A percentile compares a stretch with the other conserved stretches of the same genome.
These are phyloP conservation scores for Starmerella etchellsii DNA, from an alignment of 805 yeast species.

Conservation along the genomic window DNA sequence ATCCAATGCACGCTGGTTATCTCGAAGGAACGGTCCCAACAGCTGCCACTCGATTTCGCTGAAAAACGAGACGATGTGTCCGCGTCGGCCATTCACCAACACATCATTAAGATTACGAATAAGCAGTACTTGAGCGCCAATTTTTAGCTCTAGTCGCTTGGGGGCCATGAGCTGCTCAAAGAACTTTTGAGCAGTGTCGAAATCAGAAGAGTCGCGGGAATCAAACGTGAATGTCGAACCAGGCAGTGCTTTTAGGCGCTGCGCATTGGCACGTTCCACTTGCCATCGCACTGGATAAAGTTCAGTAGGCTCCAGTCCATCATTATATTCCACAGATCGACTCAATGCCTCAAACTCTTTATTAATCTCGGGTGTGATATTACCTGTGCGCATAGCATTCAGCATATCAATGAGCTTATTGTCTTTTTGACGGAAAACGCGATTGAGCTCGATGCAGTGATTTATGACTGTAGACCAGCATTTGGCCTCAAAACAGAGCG, in stretches of 20 bases:
- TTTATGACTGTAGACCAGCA: slow-evolving; percentile 57
- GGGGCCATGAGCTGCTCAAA: slow-evolving; percentile 66
- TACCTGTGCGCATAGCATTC: slow-evolving; percentile 67
- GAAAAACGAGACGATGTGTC: slow-evolving; percentile 49
- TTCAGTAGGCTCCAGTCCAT: slow-evolving; percentile 82
- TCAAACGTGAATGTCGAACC: slow-evolving; percentile 36
- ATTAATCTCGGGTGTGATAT: slow-evolving; percentile 38
- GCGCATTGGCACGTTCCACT: slow-evolving; percentile 61
- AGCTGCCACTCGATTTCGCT: slow-evolving; percentile 13
- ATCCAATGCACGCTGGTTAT: slow-evolving; percentile 7
- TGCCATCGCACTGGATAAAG: slow-evolving; percentile 72
- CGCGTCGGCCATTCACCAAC: slow-evolving; percentile 83
- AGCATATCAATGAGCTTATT: slow-evolving; percentile 60
- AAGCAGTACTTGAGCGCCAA: slow-evolving; percentile 86
- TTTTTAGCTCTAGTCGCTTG: slow-evolving; percentile 48
- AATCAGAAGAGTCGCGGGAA: slow-evolving; percentile 34
- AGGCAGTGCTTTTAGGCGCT: slow-evolving; percentile 37
- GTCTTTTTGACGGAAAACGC: slow-evolving; percentile 82
- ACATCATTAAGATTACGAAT: slow-evolving; percentile 53
- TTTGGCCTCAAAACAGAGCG: slow-evolving; percentile 62
- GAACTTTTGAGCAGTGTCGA: slow-evolving; percentile 24
- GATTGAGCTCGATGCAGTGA: slow-evolving; percentile 51
- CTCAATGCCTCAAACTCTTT: slow-evolving; percentile 38
- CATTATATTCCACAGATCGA: slow-evolving; percentile 43
- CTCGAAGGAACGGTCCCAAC: slow-evolving; percentile 8